These are phyloP conservation scores for Picochlorum sp. DNA, from an alignment of 139 green algal genomes.

Conservation along the genomic window DNA sequence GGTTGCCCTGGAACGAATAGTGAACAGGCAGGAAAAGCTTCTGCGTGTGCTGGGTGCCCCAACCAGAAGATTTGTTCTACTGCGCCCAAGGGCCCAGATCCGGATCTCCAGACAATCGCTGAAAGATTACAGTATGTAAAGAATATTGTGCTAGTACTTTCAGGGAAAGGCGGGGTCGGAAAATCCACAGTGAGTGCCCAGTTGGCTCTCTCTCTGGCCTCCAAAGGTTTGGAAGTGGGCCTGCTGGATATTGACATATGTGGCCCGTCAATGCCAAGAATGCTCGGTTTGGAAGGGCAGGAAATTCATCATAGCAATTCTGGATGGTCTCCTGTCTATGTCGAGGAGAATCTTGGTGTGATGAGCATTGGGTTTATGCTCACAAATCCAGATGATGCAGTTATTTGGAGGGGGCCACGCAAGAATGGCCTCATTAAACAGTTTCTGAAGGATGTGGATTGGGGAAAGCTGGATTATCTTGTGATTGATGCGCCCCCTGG, in stretches of 20 bases:
- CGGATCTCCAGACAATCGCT: constrained; percentile 71
- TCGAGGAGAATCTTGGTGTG: constrained; percentile 87
- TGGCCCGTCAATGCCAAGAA: constrained; percentile 85
- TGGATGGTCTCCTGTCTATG: constrained; percentile 86
- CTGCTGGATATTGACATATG: constrained; percentile 98
- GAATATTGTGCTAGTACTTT: constrained; percentile 92
- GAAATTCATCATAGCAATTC: constrained; percentile 78
- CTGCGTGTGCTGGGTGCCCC: constrained; percentile 81
- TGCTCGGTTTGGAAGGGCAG: constrained; percentile 87
- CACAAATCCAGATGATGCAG: constrained; percentile 85
- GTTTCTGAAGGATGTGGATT: constrained; percentile 94
- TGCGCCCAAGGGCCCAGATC: constrained; percentile 78
- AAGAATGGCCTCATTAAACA: constrained; percentile 97
- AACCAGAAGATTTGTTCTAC: constrained; percentile 86
- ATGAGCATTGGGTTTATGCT: constrained; percentile 99
- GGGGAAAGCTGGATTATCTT: constrained; percentile 91
- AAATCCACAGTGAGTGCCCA: constrained; percentile 93
- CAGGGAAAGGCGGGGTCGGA: constrained; percentile 95
- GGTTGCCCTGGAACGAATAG: constrained; percentile 73
- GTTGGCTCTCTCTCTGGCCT: constrained; percentile 81
- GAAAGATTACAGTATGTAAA: constrained; percentile 65
- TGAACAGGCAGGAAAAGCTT: constrained; percentile 67
- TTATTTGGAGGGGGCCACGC: constrained; percentile 92
- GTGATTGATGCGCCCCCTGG: constrained; percentile 94
- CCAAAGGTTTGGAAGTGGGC: constrained; percentile 61